These are phyloP conservation scores for Amanita muscaria DNA, from an alignment of 768 basidiomycete genomes.

Conservation along the genomic window DNA sequence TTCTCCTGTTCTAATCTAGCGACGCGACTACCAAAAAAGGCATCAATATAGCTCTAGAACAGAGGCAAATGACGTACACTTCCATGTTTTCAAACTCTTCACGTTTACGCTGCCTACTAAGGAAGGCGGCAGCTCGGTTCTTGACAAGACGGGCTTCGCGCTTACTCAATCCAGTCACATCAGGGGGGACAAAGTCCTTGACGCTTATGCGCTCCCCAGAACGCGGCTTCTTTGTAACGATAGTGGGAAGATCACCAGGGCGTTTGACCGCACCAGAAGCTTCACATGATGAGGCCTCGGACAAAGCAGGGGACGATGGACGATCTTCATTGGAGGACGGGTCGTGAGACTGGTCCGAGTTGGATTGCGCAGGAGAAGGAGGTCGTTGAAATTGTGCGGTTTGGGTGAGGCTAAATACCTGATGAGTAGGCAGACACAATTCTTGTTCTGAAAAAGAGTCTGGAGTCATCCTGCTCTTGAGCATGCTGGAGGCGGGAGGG, in stretches of 20 bases:
- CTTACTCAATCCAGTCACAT: constrained; percentile 81
- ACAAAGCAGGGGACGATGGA: constrained; percentile 17
- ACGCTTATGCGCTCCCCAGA: constrained; percentile 45
- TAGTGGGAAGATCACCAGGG: constrained; percentile 34
- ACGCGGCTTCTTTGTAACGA: constrained; percentile 34
- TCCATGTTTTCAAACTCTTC: constrained; percentile 92
- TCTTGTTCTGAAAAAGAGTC: constrained; percentile 35
- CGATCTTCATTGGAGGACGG: constrained; percentile 1
- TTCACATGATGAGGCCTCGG: constrained; percentile 13
- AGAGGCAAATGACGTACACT: constrained; percentile 63
- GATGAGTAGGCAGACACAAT: constrained; percentile 59
- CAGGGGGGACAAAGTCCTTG: constrained; percentile 84
- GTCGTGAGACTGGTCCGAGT: background rate
- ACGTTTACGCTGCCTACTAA: constrained; percentile 83
- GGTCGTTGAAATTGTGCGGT: constrained; percentile 20
- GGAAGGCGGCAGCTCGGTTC: constrained; percentile 88
- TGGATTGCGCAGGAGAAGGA: constrained; percentile 25
- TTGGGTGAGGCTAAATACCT: constrained; percentile 59
- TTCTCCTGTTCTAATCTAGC: constrained; percentile 82
- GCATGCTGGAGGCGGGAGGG: constrained; percentile 32
- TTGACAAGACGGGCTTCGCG: constrained; percentile 88
- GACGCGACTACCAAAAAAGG: constrained; percentile 52
- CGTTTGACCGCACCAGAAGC: constrained; percentile 29
- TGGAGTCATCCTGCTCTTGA: constrained; percentile 43
- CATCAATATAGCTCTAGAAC: too few relatives aligned